phyloP scores from a whole-genome alignment of 768 basidiomycete genomes.

The Amanita muscaria region DNA sequence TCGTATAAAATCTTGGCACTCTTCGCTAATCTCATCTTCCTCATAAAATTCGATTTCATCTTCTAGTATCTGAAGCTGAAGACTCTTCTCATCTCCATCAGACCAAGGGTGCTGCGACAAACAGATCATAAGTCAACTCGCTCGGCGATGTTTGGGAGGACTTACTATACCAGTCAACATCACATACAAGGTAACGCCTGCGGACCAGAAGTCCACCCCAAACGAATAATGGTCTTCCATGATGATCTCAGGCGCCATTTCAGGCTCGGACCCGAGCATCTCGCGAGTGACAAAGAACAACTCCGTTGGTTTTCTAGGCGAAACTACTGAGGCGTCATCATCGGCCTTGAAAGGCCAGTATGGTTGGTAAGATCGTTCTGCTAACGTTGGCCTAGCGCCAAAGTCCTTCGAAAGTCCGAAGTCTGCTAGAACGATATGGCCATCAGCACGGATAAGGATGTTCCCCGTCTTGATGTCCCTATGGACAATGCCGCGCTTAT shows the following conservation, averaged over 20 bases:
- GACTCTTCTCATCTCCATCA: constrained; percentile 10
- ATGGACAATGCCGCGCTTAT: constrained; percentile 25
- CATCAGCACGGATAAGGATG: constrained; percentile 22
- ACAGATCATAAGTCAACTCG: neutral
- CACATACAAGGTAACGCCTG: constrained; percentile 66
- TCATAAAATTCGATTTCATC: constrained; percentile 15
- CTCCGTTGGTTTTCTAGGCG: constrained; percentile 17
- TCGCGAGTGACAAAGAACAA: constrained; percentile 19
- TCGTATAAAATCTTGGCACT: constrained; percentile 19
- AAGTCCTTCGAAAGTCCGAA: constrained; percentile 26
- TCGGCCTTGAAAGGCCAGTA: constrained; percentile 23
- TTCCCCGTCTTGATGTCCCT: constrained; percentile 27
- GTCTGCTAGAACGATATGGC: constrained; percentile 25
- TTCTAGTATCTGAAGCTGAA: constrained; percentile 12
- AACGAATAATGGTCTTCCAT: constrained; percentile 19
- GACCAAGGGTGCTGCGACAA: constrained; percentile 9
- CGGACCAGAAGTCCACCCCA: constrained; percentile 64
- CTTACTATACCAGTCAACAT: constrained; percentile 52
- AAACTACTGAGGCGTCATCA: constrained; percentile 15
- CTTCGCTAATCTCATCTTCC: constrained; percentile 19
- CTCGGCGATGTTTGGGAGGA: neutral
- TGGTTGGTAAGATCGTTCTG: constrained; percentile 23
- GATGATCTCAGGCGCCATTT: constrained; percentile 26
- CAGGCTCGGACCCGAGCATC: constrained; percentile 21
- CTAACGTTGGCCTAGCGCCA: constrained; percentile 14